Percentiles rank a stretch among this genome's conserved stretches.
Evolutionary conservation across 1,284 basidiomycete species (phyloP).

Genomic region (Puccinia novopanici): DNA sequence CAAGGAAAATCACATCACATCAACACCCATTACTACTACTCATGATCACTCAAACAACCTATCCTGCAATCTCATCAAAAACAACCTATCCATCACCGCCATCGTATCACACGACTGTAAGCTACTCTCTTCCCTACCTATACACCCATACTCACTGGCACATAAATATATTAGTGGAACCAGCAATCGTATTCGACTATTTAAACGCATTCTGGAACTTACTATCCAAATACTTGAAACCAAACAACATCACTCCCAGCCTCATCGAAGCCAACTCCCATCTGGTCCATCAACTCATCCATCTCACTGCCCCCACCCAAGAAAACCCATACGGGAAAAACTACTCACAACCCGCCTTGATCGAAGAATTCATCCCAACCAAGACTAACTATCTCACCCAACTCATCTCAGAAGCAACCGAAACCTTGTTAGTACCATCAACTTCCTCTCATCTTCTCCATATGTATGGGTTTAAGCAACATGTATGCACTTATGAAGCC

Average conservation of each 20-base stretch:
- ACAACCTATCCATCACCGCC: background rate
- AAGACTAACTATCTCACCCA: background rate
- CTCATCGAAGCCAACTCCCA: slow-evolving; percentile 16
- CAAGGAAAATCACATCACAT: background rate
- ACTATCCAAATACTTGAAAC: slow-evolving; percentile 1
- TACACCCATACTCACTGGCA: background rate
- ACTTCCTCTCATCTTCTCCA: background rate
- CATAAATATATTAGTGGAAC: background rate
- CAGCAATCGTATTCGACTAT: slow-evolving; percentile 18
- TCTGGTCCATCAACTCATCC: slow-evolving; percentile 19
- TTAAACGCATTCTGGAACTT: slow-evolving; percentile 3
- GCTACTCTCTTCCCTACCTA: background rate
- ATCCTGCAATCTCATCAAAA: slow-evolving; percentile 16
- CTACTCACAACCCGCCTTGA: background rate
- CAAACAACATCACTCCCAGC: background rate
- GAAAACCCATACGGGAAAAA: slow-evolving; percentile 27
- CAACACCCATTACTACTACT: background rate
- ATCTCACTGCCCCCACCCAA: background rate
- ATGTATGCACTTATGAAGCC: too few relatives aligned
- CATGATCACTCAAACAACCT: background rate
- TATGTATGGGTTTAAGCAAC: too few relatives aligned
- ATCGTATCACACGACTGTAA: background rate
- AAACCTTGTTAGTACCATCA: background rate
- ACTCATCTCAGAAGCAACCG: slow-evolving; percentile 18
- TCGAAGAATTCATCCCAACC: slow-evolving; percentile 11